phyloP scores from a whole-genome alignment of 148 eudicot genomes.

The Rhododendron henanense region DNA sequence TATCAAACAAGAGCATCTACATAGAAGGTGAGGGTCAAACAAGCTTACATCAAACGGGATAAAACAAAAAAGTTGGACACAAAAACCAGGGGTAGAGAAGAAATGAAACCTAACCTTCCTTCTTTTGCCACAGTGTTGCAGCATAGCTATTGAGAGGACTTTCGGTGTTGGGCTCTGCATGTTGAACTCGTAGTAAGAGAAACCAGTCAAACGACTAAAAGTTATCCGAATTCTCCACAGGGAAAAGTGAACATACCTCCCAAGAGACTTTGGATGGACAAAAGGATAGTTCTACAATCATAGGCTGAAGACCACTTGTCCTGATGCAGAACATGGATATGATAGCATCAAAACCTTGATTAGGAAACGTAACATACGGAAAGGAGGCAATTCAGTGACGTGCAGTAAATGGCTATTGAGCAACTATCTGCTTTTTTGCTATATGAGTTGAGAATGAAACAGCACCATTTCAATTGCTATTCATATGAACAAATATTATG shows the following conservation, averaged over 20 bases:
- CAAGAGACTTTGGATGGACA: constrained; percentile 62
- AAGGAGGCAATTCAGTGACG: background rate
- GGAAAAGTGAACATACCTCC: constrained; percentile 38
- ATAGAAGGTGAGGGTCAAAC: background rate
- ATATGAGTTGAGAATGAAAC: background rate
- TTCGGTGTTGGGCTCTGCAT: constrained; percentile 48
- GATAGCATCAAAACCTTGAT: background rate
- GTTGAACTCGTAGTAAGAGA: background rate
- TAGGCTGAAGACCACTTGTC: constrained; percentile 76
- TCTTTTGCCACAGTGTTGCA: constrained; percentile 44
- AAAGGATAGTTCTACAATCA: constrained; percentile 61
- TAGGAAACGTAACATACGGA: background rate
- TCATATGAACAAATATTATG: background rate
- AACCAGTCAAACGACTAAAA: background rate
- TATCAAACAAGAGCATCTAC: background rate
- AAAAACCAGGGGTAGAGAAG: background rate
- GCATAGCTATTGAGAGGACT: constrained; percentile 53
- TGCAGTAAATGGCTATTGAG: background rate
- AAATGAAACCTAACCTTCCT: constrained; percentile 30
- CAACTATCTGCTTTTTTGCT: background rate
- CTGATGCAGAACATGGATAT: constrained; percentile 17
- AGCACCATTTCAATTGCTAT: background rate
- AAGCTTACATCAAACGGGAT: background rate
- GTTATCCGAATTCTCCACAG: background rate
- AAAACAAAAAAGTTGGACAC: background rate